Percentiles rank a stretch among this genome's conserved stretches.
phyloP scores from a whole-genome alignment of 1,284 basidiomycete genomes.

The Pyrrhoderma noxium region DNA sequence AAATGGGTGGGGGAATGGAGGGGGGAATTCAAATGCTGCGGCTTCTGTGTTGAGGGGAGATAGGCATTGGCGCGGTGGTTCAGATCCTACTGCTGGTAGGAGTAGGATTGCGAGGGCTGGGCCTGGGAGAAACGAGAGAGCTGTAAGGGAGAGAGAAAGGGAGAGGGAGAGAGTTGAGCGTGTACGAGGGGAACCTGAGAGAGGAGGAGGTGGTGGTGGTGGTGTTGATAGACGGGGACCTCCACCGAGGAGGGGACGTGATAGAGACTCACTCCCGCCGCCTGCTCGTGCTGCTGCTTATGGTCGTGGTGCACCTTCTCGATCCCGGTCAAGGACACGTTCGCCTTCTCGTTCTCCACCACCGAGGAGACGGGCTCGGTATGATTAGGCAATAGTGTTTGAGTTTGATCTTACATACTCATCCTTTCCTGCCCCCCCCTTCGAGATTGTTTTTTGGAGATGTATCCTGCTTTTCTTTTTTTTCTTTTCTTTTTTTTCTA shows the following conservation, averaged over 20 bases:
- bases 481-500: no score
- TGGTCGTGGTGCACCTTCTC: constrained; percentile 23
- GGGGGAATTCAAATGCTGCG: constrained; percentile 26
- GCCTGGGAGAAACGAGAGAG: no score
- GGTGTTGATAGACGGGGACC: constrained; percentile 33
- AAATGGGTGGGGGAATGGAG: constrained; percentile 34
- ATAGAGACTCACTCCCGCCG: constrained; percentile 34
- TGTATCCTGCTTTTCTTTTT: no score
- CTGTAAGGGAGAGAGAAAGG: no score
- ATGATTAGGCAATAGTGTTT: no score
- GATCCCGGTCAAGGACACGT: constrained; percentile 27
- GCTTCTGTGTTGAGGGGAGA: constrained; percentile 39
- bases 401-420: no score
- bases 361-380: constrained; percentile 19
- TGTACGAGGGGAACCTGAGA: constrained; percentile 25
- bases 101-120: constrained; percentile 12
- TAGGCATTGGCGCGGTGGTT: constrained; percentile 64
- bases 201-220: constrained; percentile 35
- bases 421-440: no score
- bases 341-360: constrained; percentile 33
- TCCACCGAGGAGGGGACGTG: constrained; percentile 37
- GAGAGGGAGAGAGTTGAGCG: no score
- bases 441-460: no score
- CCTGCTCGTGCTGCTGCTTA: constrained; percentile 22
- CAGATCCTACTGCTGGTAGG: constrained; percentile 29